Evolutionary conservation across 257 asterid species (phyloP).

Genomic region (Cynanchum wilfordii): DNA sequence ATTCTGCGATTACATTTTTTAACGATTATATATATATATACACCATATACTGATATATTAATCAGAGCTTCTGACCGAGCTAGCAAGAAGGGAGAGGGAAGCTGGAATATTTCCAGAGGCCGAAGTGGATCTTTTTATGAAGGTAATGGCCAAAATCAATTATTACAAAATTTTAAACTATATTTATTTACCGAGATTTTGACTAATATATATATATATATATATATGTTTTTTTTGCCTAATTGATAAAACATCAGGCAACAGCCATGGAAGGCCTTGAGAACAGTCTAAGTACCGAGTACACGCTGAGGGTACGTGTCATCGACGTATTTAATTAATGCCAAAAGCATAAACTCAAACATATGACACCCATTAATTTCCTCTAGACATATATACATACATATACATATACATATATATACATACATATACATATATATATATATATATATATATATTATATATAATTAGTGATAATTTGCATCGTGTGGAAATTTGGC

Average conservation of each 20-base stretch:
- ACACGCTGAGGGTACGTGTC: conserved; percentile 46
- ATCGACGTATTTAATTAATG: not conserved
- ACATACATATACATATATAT: not conserved
- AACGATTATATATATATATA: too few species aligned
- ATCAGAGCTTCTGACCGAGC: conserved; percentile 50
- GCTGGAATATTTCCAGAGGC: conserved; percentile 49
- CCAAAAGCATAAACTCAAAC: too few species aligned
- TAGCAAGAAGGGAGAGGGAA: conserved; percentile 52
- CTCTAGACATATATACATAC: not conserved
- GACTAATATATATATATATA: too few species aligned
- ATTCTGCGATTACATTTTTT: not conserved
- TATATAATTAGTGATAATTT: too few species aligned
- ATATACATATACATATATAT: not conserved
- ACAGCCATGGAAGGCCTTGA: conserved; percentile 49
- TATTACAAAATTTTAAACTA: not conserved
- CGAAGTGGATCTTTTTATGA: conserved; percentile 59
- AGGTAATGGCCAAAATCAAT: conserved; percentile 23
- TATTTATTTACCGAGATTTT: not conserved
- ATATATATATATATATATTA: too few species aligned
- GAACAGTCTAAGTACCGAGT: conserved; percentile 56
- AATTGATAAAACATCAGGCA: conserved; percentile 30
- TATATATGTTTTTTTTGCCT: not conserved
- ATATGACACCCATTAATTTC: not conserved
- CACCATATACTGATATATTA: not conserved
- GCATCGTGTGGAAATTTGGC: too few species aligned